These are phyloP conservation scores for Fusarium solani-melongenae DNA, from an alignment of 2,329 filamentous ascomycete genomes.

Conservation along the genomic window DNA sequence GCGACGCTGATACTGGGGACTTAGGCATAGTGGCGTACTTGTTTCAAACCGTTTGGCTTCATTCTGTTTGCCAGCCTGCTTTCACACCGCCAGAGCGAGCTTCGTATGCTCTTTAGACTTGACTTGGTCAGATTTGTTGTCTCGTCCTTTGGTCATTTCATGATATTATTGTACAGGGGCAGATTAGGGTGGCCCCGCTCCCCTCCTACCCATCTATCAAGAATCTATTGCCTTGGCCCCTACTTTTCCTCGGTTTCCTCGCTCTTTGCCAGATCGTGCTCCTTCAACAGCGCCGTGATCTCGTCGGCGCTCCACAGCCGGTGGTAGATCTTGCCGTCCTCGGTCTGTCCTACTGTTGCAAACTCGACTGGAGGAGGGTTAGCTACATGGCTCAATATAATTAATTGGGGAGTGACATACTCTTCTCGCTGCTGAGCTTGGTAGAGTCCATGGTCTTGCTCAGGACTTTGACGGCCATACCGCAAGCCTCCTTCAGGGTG, in stretches of 20 bases:
- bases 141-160: constrained; percentile 41
- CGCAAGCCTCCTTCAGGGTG: constrained; percentile 94
- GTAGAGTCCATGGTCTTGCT: constrained; percentile 99
- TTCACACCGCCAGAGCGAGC: constrained; percentile 5
- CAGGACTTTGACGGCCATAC: constrained; percentile 96
- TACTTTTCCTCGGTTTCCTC: constrained; percentile 77
- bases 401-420: constrained; percentile 62
- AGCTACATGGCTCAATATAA: constrained; percentile 3
- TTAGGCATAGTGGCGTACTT: constrained; percentile 39
- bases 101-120: constrained; percentile 16
- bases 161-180: constrained; percentile 48
- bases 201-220: constrained; percentile 44
- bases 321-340: constrained; percentile 97
- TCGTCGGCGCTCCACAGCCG: constrained; percentile 97
- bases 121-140: constrained; percentile 17
- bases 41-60: constrained; percentile 14
- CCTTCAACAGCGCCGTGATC: constrained; percentile 92
- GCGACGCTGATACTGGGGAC: constrained; percentile 40
- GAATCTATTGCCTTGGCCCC: constrained; percentile 39
- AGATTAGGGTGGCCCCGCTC: constrained; percentile 35
- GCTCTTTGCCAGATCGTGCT: constrained; percentile 93
- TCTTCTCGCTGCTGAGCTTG: constrained; percentile 99
- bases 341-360: constrained; percentile 95
- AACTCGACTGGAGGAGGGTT: constrained; percentile 80
- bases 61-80: constrained; percentile 13